Conservation (phyloP, 1,284 basidiomycete genomes). For the Chalciporus sp. region DNA sequence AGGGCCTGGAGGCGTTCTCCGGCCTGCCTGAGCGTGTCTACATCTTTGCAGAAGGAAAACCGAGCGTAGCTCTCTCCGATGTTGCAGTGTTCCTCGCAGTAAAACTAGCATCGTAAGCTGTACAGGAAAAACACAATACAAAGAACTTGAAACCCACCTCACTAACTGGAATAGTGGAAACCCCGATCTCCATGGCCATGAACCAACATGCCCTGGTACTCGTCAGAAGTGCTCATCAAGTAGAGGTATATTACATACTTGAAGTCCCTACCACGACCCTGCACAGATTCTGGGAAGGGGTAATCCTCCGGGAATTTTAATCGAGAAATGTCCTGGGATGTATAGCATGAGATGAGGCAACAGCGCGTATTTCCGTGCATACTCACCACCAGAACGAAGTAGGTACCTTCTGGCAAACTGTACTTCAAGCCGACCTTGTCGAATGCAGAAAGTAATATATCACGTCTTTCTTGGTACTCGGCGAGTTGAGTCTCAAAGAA, state of each 20-base stretch:
- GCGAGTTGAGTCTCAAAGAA: slow-evolving; percentile 82
- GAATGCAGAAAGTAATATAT: slow-evolving; percentile 75
- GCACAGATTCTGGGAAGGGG: slow-evolving; percentile 75
- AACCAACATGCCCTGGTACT: slow-evolving; percentile 81
- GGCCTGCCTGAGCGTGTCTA: slow-evolving; percentile 78
- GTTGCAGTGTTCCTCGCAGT: slow-evolving; percentile 79
- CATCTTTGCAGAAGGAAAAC: slow-evolving; percentile 94
- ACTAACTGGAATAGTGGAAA: slow-evolving; percentile 92
- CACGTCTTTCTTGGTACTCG: slow-evolving; percentile 84
- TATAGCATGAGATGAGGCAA: slow-evolving; percentile 6
- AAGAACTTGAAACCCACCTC: slow-evolving; percentile 57
- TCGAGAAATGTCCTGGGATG: slow-evolving; percentile 73
- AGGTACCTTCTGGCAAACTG: slow-evolving; percentile 84
- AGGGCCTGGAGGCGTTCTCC: slow-evolving; percentile 77
- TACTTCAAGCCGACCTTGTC: slow-evolving; percentile 88
- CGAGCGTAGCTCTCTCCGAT: slow-evolving; percentile 88
- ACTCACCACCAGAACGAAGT: slow-evolving; percentile 85
- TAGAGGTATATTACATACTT: slow-evolving; percentile 45
- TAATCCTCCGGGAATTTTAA: slow-evolving; percentile 86
- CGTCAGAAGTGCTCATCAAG: slow-evolving; percentile 1
- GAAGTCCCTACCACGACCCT: slow-evolving; percentile 88
- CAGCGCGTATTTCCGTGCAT: background rate
- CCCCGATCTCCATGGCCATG: slow-evolving; percentile 84
- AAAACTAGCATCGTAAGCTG: slow-evolving; percentile 62
- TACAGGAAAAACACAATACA: background rate